Conservation (phyloP, 2,329 filamentous ascomycete genomes). For the Pyrenophora teres region DNA sequence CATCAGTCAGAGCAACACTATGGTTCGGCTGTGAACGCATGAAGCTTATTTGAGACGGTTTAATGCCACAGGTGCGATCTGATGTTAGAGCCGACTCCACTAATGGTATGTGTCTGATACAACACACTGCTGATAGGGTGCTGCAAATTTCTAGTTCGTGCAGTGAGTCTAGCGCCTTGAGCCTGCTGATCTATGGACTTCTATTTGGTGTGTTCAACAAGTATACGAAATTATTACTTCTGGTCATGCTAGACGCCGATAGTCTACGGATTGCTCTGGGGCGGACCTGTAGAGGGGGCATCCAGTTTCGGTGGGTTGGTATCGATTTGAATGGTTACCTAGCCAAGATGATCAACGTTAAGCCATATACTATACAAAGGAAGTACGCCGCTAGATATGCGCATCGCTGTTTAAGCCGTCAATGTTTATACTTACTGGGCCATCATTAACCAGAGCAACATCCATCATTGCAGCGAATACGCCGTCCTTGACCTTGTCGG, state of each 20-base stretch:
- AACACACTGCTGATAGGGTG: not conserved
- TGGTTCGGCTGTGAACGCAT: too few species aligned
- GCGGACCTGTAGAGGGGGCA: not conserved
- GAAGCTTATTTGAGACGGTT: too few species aligned
- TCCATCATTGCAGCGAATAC: conserved; percentile 99
- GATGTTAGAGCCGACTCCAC: not conserved
- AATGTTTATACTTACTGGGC: conserved; percentile 68
- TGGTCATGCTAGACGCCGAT: conserved; percentile 31
- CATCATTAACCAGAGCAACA: conserved; percentile 87
- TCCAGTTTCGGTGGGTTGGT: conserved; percentile 52
- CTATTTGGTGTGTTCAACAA: conserved; percentile 42
- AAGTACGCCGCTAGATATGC: conserved; percentile 42
- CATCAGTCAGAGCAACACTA: too few species aligned
- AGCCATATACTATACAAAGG: not conserved
- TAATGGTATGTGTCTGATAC: too few species aligned
- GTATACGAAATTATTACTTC: conserved; percentile 38
- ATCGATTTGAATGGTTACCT: conserved; percentile 58
- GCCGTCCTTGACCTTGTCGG: conserved; percentile 87
- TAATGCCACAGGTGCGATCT: too few species aligned
- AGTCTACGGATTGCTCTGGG: conserved; percentile 9
- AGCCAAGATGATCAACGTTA: not conserved
- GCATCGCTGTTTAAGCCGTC: conserved; percentile 62
- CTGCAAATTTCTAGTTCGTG: not conserved
- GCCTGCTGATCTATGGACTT: conserved; percentile 1
- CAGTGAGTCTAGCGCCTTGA: not conserved